A percentile compares a stretch with the other conserved stretches of the same genome.
Evolutionary conservation across 1,284 basidiomycete species (phyloP).

Genomic region (Lentinus polychrous): DNA sequence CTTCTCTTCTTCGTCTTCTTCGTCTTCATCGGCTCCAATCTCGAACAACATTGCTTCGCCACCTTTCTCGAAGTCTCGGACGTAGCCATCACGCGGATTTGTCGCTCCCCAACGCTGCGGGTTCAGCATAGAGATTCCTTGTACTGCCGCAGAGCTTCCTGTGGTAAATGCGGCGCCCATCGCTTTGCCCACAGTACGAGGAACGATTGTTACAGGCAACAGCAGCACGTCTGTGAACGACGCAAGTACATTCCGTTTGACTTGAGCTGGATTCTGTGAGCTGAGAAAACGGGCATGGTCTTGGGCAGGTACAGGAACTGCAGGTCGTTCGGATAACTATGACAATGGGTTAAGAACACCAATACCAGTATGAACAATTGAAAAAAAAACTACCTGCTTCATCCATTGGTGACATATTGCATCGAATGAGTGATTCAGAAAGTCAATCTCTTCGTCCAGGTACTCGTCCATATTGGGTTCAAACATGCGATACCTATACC

Average conservation of each 20-base stretch:
- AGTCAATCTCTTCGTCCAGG: slow-evolving; percentile 87
- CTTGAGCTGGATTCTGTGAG: slow-evolving; percentile 83
- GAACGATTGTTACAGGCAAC: slow-evolving; percentile 93
- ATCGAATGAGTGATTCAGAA: slow-evolving; percentile 70
- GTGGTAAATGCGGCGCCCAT: slow-evolving; percentile 72
- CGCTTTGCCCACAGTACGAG: slow-evolving; percentile 60
- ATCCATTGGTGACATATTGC: slow-evolving; percentile 79
- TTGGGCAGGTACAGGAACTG: slow-evolving; percentile 24
- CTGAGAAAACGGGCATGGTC: slow-evolving; percentile 65
- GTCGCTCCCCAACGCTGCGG: slow-evolving; percentile 69
- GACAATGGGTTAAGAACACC: neutral
- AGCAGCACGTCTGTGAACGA: slow-evolving; percentile 89
- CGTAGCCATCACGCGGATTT: slow-evolving; percentile 27
- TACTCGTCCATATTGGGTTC: slow-evolving; percentile 96
- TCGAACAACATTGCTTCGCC: slow-evolving; percentile 51
- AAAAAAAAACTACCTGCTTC: slow-evolving; percentile 38
- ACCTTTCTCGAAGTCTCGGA: slow-evolving; percentile 34
- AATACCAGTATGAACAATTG: neutral
- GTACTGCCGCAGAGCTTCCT: slow-evolving; percentile 71
- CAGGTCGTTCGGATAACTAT: slow-evolving; percentile 19
- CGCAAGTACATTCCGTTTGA: slow-evolving; percentile 89
- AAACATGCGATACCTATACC: slow-evolving; percentile 80
- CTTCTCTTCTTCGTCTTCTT: slow-evolving; percentile 26
- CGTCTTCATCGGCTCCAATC: slow-evolving; percentile 49
- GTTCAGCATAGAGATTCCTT: slow-evolving; percentile 82